Conservation (phyloP, 371 early-diverging fungal species). For the Mucor indicus region DNA sequence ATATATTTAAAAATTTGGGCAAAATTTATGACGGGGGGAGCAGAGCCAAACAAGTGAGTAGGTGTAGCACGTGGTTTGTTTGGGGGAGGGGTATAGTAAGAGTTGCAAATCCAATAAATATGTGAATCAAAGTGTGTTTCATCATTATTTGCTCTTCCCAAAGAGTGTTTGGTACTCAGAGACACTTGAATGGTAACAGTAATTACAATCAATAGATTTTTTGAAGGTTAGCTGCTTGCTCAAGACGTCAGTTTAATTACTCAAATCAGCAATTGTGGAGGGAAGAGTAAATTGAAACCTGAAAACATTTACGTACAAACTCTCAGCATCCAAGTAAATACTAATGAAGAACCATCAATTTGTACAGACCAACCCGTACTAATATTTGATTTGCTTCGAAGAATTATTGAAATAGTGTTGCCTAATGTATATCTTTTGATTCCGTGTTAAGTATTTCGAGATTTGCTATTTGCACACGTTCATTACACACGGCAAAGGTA, state of each 20-base stretch:
- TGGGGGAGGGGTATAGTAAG: slow-evolving; percentile 11
- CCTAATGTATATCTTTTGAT: slow-evolving; percentile 14
- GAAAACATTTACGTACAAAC: slow-evolving; percentile 9
- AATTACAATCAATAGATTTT: slow-evolving; percentile 8
- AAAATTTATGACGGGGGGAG: slow-evolving; percentile 10
- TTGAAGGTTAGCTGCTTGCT: slow-evolving; percentile 9
- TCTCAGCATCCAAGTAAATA: slow-evolving; percentile 11
- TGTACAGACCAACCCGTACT: slow-evolving; percentile 12
- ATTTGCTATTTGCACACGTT: slow-evolving; percentile 7
- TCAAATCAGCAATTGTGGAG: slow-evolving; percentile 7
- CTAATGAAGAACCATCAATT: slow-evolving; percentile 14
- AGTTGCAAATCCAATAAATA: slow-evolving; percentile 12
- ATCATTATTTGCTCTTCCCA: slow-evolving; percentile 10
- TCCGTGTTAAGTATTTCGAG: slow-evolving; percentile 12
- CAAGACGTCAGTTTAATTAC: slow-evolving; percentile 14
- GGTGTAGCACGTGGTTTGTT: slow-evolving; percentile 9
- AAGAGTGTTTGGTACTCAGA: slow-evolving; percentile 13
- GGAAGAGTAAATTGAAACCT: slow-evolving; percentile 12
- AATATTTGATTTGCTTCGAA: slow-evolving; percentile 14
- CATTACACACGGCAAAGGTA: too few species aligned
- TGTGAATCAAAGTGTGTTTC: slow-evolving; percentile 9
- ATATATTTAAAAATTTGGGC: slow-evolving; percentile 7
- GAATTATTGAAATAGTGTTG: slow-evolving; percentile 13
- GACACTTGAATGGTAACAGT: slow-evolving; percentile 10
- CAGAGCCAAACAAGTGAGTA: slow-evolving; percentile 16